Evolutionary conservation across 2,329 filamentous ascomycete genomes (phyloP).

Genomic region (Thelonectria blattea): DNA sequence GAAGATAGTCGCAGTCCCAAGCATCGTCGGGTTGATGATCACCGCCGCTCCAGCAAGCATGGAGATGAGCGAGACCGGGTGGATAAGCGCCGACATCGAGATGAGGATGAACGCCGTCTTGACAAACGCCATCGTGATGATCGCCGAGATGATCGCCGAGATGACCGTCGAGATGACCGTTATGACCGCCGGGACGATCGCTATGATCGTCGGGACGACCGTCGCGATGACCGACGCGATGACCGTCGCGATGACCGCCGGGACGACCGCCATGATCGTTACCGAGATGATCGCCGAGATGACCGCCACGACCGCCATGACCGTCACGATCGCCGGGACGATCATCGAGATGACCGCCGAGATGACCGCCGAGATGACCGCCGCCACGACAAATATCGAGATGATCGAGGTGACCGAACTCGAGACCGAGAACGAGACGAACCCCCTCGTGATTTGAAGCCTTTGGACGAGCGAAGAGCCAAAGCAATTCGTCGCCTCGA

Average conservation of each 20-base stretch:
- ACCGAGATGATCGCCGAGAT: conserved; percentile 35
- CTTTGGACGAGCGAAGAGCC: conserved; percentile 49
- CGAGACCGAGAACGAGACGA: conserved; percentile 34
- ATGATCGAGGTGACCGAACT: conserved; percentile 34
- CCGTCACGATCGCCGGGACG: conserved; percentile 29
- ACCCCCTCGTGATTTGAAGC: conserved; percentile 38
- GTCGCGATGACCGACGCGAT: conserved; percentile 32
- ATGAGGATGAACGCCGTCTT: conserved; percentile 33
- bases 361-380: conserved; percentile 34
- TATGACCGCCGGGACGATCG: conserved; percentile 29
- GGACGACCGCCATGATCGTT: conserved; percentile 32
- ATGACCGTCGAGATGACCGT: conserved; percentile 37
- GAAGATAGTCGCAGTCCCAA: conserved; percentile 53
- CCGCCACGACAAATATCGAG: conserved; percentile 30
- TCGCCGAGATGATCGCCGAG: conserved; percentile 19
- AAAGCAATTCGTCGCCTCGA: conserved; percentile 50
- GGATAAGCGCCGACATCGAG: conserved; percentile 33
- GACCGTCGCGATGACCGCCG: conserved; percentile 29
- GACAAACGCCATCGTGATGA: conserved; percentile 31
- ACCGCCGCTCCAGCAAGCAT: conserved; percentile 46
- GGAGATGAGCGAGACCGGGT: conserved; percentile 46
- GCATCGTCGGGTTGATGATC: conserved; percentile 50
- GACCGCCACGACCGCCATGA: conserved; percentile 36
- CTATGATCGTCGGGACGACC: conserved; percentile 34
- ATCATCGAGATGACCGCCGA: conserved; percentile 18